These are phyloP conservation scores for Solanum pennellii DNA, from an alignment of 257 asterid species.

Conservation along the genomic window DNA sequence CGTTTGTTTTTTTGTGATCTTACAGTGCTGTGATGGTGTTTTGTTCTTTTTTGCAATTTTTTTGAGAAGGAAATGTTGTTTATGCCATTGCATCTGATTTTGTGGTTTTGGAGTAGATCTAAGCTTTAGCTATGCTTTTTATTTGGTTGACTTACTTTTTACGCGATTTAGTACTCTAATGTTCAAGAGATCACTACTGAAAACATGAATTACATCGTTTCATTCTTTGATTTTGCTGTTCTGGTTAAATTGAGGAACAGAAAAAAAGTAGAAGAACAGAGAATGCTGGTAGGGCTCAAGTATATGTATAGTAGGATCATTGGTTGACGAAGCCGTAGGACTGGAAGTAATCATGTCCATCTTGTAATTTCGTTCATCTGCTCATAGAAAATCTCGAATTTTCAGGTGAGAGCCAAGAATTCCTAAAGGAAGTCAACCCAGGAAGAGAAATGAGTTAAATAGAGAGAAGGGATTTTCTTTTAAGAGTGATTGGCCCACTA, in stretches of 20 bases:
- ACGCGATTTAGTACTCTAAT: neutral
- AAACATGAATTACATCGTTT: neutral
- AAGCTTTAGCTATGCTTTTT: neutral
- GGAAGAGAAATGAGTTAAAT: neutral
- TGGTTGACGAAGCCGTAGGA: neutral
- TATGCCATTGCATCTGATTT: neutral
- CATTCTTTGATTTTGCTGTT: neutral
- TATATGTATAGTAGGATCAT: neutral
- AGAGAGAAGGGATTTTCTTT: neutral
- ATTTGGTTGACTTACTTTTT: neutral
- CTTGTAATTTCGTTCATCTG: neutral
- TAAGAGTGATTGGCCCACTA: neutral
- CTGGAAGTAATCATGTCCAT: neutral
- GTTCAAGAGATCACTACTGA: neutral
- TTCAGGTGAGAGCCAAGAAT: neutral
- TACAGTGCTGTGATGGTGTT: neutral
- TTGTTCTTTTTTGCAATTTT: neutral
- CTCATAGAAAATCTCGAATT: neutral
- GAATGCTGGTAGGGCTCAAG: neutral
- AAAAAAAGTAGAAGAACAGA: neutral
- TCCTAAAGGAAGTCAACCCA: neutral
- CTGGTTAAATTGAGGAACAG: neutral
- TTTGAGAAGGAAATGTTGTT: neutral
- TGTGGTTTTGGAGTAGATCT: slow-evolving; percentile 1
- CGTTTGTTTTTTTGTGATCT: neutral